Percentiles rank a stretch among this genome's conserved stretches.
Evolutionary conservation across 2,329 filamentous ascomycete genomes (phyloP).

Genomic region (Cordyceps cicadae): DNA sequence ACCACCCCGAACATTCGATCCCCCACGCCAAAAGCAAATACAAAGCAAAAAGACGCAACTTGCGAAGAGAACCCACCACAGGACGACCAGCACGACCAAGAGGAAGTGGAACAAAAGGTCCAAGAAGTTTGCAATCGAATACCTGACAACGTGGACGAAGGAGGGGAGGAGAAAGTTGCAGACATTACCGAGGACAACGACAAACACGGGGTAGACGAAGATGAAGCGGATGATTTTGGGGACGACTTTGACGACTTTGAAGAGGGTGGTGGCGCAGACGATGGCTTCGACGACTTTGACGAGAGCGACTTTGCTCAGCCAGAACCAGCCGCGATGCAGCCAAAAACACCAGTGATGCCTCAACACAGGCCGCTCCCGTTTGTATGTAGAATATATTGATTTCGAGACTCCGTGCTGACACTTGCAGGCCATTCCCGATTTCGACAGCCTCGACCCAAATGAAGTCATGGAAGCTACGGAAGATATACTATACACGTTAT

Average conservation of each 20-base stretch:
- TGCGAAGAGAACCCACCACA: conserved; percentile 50
- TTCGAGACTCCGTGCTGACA: background rate
- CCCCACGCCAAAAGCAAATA: conserved; percentile 51
- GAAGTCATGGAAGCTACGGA: conserved; percentile 54
- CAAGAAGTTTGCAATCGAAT: background rate
- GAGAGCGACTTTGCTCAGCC: conserved; percentile 60
- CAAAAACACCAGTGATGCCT: conserved; percentile 22
- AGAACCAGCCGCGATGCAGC: conserved; percentile 17
- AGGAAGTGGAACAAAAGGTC: too few species aligned
- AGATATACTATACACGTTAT: conserved; percentile 59
- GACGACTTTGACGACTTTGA: conserved; percentile 58
- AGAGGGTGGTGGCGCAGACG: conserved; percentile 45
- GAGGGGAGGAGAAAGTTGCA: conserved; percentile 10
- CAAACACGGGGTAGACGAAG: conserved; percentile 22
- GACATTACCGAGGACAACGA: conserved; percentile 15
- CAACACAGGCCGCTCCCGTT: conserved; percentile 36
- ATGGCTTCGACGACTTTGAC: conserved; percentile 63
- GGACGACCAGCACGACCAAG: conserved; percentile 32
- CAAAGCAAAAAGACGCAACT: conserved; percentile 43
- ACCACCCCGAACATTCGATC: conserved; percentile 35
- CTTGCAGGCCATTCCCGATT: conserved; percentile 57
- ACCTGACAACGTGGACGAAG: conserved; percentile 26
- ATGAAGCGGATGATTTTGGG: conserved; percentile 41
- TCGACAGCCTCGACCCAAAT: conserved; percentile 51
- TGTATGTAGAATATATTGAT: conserved; percentile 25